Conservation (phyloP, 2,329 filamentous ascomycete genomes). For the Leptographium galeiforme region DNA sequence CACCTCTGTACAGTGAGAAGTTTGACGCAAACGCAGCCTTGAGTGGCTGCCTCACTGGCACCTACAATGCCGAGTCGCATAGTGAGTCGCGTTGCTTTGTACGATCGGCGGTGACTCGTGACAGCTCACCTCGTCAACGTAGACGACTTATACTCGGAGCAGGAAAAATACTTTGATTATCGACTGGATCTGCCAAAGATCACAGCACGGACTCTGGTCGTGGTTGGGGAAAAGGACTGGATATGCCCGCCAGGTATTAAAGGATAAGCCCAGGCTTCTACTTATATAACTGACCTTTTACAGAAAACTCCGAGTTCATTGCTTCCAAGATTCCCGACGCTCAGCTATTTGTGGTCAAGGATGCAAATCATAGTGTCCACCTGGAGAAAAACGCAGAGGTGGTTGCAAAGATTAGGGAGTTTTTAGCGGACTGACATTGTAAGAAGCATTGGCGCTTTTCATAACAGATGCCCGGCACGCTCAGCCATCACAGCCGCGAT, state of each 20-base stretch:
- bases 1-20: constrained; percentile 21
- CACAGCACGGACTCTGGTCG: constrained; percentile 20
- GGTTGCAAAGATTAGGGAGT: constrained; percentile 12
- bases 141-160: constrained; percentile 21
- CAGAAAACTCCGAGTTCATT: constrained; percentile 20
- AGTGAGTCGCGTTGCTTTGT: constrained; percentile 13
- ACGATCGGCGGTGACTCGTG: not conserved
- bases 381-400: constrained; percentile 20
- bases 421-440: not conserved
- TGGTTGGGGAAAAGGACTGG: constrained; percentile 25
- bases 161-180: constrained; percentile 26
- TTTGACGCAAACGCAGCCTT: constrained; percentile 22
- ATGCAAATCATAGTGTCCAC: constrained; percentile 24
- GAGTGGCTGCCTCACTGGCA: constrained; percentile 15
- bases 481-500: too few species aligned
- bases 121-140: too few species aligned
- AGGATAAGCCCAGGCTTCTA: too few species aligned
- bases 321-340: constrained; percentile 15
- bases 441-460: too few species aligned
- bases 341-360: constrained; percentile 16
- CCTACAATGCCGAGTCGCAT: constrained; percentile 23
- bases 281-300: not conserved
- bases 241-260: constrained; percentile 22
- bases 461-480: too few species aligned
- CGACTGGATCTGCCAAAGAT: constrained; percentile 16